These are phyloP conservation scores for Ceratocystis diversiconidia DNA, from an alignment of 2,329 filamentous ascomycete genomes.

Conservation along the genomic window DNA sequence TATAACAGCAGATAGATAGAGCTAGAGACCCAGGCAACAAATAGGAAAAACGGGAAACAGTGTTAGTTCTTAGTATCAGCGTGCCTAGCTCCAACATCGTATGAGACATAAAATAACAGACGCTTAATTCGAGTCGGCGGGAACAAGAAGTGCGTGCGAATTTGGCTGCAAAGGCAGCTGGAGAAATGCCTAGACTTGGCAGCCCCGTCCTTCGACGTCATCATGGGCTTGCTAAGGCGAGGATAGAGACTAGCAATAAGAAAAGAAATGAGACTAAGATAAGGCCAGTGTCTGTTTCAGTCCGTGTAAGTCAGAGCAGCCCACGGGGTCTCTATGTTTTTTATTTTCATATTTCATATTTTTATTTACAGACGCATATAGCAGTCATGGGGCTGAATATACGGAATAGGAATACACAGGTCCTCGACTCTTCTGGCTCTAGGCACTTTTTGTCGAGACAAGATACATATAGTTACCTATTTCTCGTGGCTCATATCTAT, in stretches of 20 bases:
- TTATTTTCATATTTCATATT: too few species aligned
- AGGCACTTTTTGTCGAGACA: too few species aligned
- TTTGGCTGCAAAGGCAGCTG: neutral
- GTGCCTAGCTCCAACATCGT: too few species aligned
- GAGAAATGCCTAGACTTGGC: neutral
- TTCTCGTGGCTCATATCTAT: too few species aligned
- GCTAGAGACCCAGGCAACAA: neutral
- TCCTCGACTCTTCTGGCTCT: too few species aligned
- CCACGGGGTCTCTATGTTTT: too few species aligned
- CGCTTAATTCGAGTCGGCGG: neutral
- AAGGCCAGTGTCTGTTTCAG: neutral
- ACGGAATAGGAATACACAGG: too few species aligned
- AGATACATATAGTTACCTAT: too few species aligned
- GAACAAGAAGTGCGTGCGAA: neutral
- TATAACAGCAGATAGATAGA: neutral
- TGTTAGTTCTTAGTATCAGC: neutral
- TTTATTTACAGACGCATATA: too few species aligned
- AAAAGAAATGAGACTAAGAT: neutral
- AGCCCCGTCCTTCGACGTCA: neutral
- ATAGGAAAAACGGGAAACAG: neutral
- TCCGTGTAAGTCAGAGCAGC: too few species aligned
- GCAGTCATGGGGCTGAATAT: too few species aligned
- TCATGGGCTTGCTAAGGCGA: neutral
- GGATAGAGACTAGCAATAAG: neutral
- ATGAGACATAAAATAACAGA: too few species aligned